Percentiles rank a stretch among this genome's conserved stretches.
Conservation (phyloP, 371 early-diverging fungal species). For the Conidiobolus incongruus region DNA sequence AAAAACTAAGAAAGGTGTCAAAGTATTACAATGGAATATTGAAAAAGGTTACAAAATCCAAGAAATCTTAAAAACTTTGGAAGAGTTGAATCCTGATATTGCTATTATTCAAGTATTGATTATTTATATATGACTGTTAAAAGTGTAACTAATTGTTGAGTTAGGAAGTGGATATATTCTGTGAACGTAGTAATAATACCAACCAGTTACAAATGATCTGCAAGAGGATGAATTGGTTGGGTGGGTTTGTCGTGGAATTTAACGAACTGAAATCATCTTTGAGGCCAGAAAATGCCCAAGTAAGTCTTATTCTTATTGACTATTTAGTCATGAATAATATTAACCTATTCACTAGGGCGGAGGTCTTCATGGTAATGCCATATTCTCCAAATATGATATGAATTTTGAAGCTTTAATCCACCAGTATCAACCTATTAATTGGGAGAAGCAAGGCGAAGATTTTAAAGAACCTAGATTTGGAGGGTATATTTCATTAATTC, state of each 20-base stretch:
- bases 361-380: conserved; percentile 65
- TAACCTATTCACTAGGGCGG: conserved; percentile 29
- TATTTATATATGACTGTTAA: neutral
- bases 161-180: conserved; percentile 40
- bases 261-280: conserved; percentile 34
- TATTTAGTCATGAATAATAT: neutral
- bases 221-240: conserved; percentile 23
- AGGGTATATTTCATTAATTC: conserved; percentile 9
- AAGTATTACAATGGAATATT: too few species aligned
- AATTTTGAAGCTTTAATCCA: conserved; percentile 33
- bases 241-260: conserved; percentile 54
- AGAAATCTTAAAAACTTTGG: neutral
- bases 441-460: conserved; percentile 36
- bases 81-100: conserved; percentile 6
- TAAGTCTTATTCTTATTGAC: neutral
- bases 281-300: conserved; percentile 8
- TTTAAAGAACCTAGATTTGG: conserved; percentile 39
- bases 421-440: conserved; percentile 38
- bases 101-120: conserved; percentile 2
- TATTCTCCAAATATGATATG: conserved; percentile 41
- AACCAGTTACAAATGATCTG: conserved; percentile 36
- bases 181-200: conserved; percentile 29
- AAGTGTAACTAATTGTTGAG: neutral
- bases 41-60: neutral
- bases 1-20: too few species aligned